Percentiles rank a stretch among this genome's conserved stretches.
These are phyloP conservation scores for Vigna trinervia DNA, from an alignment of 306 rosid genomes.

Conservation along the genomic window DNA sequence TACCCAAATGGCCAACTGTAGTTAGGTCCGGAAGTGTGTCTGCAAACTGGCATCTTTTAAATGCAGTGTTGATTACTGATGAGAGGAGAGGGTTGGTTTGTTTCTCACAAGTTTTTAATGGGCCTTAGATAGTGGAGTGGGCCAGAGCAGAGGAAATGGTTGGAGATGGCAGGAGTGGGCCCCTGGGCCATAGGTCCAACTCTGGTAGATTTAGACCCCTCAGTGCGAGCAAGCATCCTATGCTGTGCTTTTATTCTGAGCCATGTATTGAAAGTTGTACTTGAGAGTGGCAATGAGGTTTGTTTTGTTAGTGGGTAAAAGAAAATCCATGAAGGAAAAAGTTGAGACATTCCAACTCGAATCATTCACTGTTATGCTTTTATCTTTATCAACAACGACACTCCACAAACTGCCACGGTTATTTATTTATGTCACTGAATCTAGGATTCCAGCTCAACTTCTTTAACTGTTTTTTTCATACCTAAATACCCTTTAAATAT, in stretches of 20 bases:
- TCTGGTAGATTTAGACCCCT: constrained; percentile 30
- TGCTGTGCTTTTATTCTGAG: constrained; percentile 39
- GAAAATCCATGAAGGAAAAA: background rate
- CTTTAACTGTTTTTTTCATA: too few species aligned
- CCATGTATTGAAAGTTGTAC: background rate
- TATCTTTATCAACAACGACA: too few species aligned
- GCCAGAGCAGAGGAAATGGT: constrained; percentile 42
- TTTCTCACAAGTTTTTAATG: background rate
- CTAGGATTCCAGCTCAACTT: too few species aligned
- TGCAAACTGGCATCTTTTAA: constrained; percentile 25
- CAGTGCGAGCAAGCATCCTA: constrained; percentile 53
- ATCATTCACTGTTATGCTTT: too few species aligned
- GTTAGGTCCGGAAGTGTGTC: background rate
- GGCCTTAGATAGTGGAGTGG: constrained; percentile 47
- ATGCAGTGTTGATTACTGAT: constrained; percentile 9
- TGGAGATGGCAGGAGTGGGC: constrained; percentile 46
- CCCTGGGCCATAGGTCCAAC: constrained; percentile 47
- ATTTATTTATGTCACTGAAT: too few species aligned
- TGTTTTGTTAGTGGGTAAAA: background rate
- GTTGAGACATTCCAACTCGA: background rate
- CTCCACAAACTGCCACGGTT: too few species aligned
- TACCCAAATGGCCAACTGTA: constrained; percentile 24
- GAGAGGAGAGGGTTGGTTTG: background rate
- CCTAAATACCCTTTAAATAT: too few species aligned
- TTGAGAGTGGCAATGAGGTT: background rate